Evolutionary conservation across 2,329 filamentous ascomycete species (phyloP).

Genomic region (Scopulariopsis brevicaulis): DNA sequence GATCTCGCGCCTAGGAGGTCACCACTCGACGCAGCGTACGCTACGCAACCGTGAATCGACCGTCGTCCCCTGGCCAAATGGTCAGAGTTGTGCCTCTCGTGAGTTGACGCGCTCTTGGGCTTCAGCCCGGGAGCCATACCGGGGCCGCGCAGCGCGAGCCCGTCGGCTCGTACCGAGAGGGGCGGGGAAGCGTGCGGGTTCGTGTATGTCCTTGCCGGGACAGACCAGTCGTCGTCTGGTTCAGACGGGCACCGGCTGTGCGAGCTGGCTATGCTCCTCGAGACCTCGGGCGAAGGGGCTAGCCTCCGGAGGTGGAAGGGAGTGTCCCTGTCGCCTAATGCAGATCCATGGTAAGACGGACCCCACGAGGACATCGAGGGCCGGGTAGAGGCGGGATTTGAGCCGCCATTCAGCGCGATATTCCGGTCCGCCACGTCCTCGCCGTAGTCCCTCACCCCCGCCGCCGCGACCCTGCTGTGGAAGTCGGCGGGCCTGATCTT

Average conservation of each 20-base stretch:
- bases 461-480: constrained; percentile 32
- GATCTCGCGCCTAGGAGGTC: not conserved
- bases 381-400: not conserved
- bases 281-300: constrained; percentile 4
- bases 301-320: constrained; percentile 6
- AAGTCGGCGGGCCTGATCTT: constrained; percentile 37
- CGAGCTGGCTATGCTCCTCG: not conserved
- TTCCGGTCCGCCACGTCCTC: constrained; percentile 57
- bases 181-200: not conserved
- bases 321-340: not conserved
- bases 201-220: too few species aligned
- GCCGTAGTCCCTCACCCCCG: constrained; percentile 43
- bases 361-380: not conserved
- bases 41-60: not conserved
- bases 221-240: not conserved
- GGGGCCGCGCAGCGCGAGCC: not conserved
- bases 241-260: not conserved
- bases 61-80: not conserved
- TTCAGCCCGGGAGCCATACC: not conserved
- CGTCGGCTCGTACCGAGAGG: not conserved
- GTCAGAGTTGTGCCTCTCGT: not conserved
- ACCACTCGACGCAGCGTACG: not conserved
- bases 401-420: constrained; percentile 21
- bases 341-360: not conserved
- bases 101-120: not conserved